Base-by-base conservation (phyloP, 345 rosid species). In the Zanthoxylum bungeanum region DNA sequence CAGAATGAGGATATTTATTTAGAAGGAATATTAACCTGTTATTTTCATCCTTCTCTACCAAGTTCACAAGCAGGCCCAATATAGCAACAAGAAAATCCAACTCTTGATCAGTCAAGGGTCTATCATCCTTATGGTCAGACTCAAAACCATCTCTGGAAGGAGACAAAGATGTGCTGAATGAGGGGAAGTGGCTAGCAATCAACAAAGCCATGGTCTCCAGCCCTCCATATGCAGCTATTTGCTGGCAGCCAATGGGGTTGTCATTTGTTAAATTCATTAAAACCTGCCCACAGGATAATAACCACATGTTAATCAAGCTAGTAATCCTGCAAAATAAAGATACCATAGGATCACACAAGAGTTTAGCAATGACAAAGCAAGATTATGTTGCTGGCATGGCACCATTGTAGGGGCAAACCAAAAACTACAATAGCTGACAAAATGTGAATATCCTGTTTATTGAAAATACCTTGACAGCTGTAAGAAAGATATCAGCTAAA, bases 71-170 rank as follows among this genome's bases (percentile, higher is more conserved):
- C 73, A 94, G 78, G 34, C 99, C 99, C 79, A 94, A 75, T 73
- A 94, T 89, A 53, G 98, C 98, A 77, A 94, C 98, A 71, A 92
- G 99, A 78, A 94, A 87, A 84, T 94, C 99, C 75, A 90, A 75
- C 79, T 94, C 98, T 70, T 89, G 96, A 71, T 94, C 99, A 44
- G 88, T 83, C 56, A 92, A 88, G 70, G 82, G 91, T 71, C 56
- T 77, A 56, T 84, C 88, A 28, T 79, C 86, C 73, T 68, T 78
- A 66, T 60, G 61, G 36, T 72, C 70, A 24, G 73, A 63, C 56
- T 75, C 85, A 24, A 72, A 36, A 19, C 42, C 47, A 73, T 70
- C 77, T 69, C 77, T 66, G 71, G 59, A 63, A 57, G 67, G 73
- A 46, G 86, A 77, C 19, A 77, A 71, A 42, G 88, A 84, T 61